Percentiles rank a stretch among this genome's conserved stretches.
Evolutionary conservation across 176 grass and related monocot species (phyloP).

Genomic region (Alopecurus myosuroides): DNA sequence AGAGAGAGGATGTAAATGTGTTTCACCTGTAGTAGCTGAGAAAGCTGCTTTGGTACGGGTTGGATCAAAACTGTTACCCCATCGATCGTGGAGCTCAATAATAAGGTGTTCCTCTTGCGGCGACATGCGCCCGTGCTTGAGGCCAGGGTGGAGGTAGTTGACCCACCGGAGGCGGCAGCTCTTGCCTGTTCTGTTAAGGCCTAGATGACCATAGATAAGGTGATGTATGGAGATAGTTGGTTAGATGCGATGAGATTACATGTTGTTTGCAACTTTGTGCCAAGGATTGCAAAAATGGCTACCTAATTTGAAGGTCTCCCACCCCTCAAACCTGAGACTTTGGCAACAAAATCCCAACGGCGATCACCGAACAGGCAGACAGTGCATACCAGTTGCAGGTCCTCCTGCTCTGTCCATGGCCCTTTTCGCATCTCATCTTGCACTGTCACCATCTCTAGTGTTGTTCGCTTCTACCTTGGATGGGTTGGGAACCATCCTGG

Average conservation of each 20-base stretch:
- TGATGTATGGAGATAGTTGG: slow-evolving; percentile 25
- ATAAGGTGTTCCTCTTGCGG: slow-evolving; percentile 68
- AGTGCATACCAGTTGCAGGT: slow-evolving; percentile 84
- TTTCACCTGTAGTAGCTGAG: background rate
- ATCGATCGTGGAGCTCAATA: slow-evolving; percentile 73
- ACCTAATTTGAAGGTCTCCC: slow-evolving; percentile 61
- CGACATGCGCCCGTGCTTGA: slow-evolving; percentile 80
- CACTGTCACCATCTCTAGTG: slow-evolving; percentile 68
- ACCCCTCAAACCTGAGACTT: slow-evolving; percentile 99
- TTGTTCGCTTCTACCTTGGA: slow-evolving; percentile 34
- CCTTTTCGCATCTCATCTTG: slow-evolving; percentile 74
- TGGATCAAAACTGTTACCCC: slow-evolving; percentile 72
- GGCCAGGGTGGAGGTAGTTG: slow-evolving; percentile 86
- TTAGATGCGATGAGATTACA: slow-evolving; percentile 22
- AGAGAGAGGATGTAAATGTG: slow-evolving; percentile 6
- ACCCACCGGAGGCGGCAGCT: slow-evolving; percentile 88
- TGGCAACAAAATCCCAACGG: slow-evolving; percentile 96
- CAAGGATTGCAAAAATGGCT: slow-evolving; percentile 46
- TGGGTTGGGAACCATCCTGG: slow-evolving; percentile 19
- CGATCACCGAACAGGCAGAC: slow-evolving; percentile 88
- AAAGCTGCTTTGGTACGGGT: background rate
- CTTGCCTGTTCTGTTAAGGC: slow-evolving; percentile 81
- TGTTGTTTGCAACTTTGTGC: slow-evolving; percentile 29
- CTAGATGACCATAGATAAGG: slow-evolving; percentile 26
- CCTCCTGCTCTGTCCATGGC: slow-evolving; percentile 86